Evolutionary conservation across 1,139 yeast species (phyloP), one percentile per base, ranked within the genome.

Genomic region (Nakaseomyces sp.): DNA sequence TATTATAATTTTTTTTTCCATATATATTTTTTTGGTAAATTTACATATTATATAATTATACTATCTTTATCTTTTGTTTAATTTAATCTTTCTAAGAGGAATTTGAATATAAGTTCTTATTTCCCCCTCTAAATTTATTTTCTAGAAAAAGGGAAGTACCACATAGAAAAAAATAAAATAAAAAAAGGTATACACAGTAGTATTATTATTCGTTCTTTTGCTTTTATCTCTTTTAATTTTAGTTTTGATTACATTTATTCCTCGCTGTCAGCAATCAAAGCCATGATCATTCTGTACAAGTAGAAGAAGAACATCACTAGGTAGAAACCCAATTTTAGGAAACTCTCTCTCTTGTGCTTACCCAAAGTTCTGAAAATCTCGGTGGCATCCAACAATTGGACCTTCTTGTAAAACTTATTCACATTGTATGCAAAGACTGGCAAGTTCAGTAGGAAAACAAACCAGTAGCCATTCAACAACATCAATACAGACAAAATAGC

Each of bases 281-380:
- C 93, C 74, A 89, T 84, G 70, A 91, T 89, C 96, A 91, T 86
- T 71, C 94, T 81, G 74, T 89, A 91, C 61, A 91, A 76, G 75
- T 88, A 89, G 74, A 77, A 88, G 81, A 91, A 91, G 77, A 91
- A 91, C 81, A 89, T 74, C 60, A 88, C 70, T 57, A 91, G 73
- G 65, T 88, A 93, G 78, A 86, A 86, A 10, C 94, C 96, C 59
- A 91, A 76, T 68, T 91, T 91, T 65, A 84, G 68, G 63, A 89
- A 89, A 45, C 89, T 76, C 69, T 88, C 97, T 67, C 81, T 84
- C 77, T 93, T 91, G 70, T 91, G 95, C 61, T 82, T 85, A 55
- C 87, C 78, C 61, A 93, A 74, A 41, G 97, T 89, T 71, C 97
- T 81, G 71, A 91, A 91, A 60, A 91, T 93, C 69, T 91, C 98